Evolutionary conservation across 306 rosid genomes (phyloP), one percentile per base, ranked within the genome.

Genomic region (Cicer yamashitae): DNA sequence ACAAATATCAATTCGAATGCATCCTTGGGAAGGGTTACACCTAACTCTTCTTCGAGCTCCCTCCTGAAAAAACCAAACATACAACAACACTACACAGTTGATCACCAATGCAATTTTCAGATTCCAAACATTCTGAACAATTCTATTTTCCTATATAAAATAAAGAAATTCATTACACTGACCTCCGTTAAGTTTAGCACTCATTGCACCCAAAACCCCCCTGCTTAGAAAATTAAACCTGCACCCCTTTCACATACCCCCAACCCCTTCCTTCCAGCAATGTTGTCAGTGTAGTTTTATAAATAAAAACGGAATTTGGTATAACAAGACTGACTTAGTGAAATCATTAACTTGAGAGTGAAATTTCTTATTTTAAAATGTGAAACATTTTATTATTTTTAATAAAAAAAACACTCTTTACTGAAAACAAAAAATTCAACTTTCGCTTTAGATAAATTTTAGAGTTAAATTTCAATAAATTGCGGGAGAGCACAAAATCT

Each of bases 11-110:
- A 84, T 85, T 94, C 99, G 22, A 94, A 94, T 60, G 97, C 97
- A 80, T 94, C 97, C 80, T 74, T 70, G 46, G 97, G 96, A 77
- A 94, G 97, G 78, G 41, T 82, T 78, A 94, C 53, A 46, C 97
- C 97, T n/a, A 94, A 92, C 91, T 94, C 97, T 83, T 91, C 96
- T 74, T 90, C 84, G 9, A 94, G 93, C 86, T 94, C 97, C 88
- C 96, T 90, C 87, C 98, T 94, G 89, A 77, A 79, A 86, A 78
- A 78, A 70, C 14, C 13, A 74, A 76, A 8, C 54, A 74, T 13
- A 79, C 63, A 65, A 64, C 34, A 70, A 52, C 40, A 77, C 25
- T 12, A 37, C 6, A 56, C 61, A 74, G 70, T 46, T 52, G 7
- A 48, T 59, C 66, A 67, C 70, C 50, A 50, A n/a, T 18, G 77